phyloP scores from a whole-genome alignment of 2,329 filamentous ascomycete species.

The Pestalotiopsis sp. region DNA sequence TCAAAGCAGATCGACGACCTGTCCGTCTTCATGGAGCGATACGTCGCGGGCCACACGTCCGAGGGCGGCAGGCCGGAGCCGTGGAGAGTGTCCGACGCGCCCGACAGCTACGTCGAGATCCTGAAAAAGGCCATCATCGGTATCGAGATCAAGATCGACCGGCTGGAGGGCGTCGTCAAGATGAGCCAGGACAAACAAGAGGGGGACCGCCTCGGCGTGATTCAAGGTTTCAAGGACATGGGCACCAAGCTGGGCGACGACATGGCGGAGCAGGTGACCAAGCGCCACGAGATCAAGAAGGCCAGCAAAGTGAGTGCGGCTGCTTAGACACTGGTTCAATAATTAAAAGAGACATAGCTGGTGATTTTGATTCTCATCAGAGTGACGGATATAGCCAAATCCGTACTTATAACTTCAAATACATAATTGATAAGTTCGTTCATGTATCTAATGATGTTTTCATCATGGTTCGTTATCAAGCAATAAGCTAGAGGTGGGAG shows the following conservation, averaged over 20 bases:
- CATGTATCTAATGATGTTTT: background rate
- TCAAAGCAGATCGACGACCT: conserved; percentile 55
- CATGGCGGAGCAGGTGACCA: conserved; percentile 9
- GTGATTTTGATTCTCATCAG: too few relatives aligned
- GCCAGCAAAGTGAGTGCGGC: background rate
- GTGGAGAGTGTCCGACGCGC: conserved; percentile 63
- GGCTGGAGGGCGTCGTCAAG: conserved; percentile 65
- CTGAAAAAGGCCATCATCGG: conserved; percentile 63
- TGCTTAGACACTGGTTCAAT: background rate
- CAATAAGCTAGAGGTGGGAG: background rate
- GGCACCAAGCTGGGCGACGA: conserved; percentile 32
- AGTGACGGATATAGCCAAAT: too few relatives aligned
- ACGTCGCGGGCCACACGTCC: conserved; percentile 59
- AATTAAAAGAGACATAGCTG: too few relatives aligned
- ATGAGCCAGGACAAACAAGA: conserved; percentile 63
- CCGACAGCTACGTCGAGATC: conserved; percentile 55
- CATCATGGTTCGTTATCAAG: conserved; percentile 1
- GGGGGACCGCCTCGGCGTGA: conserved; percentile 58
- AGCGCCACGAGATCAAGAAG: conserved; percentile 11
- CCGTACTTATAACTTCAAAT: background rate
- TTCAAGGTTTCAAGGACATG: conserved; percentile 53
- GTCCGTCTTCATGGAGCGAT: conserved; percentile 49
- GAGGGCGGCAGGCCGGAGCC: conserved; percentile 33
- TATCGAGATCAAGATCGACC: conserved; percentile 58
- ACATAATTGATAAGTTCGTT: background rate